Evolutionary conservation across 2,329 filamentous ascomycete genomes (phyloP).

Genomic region (Fusarium luffae): DNA sequence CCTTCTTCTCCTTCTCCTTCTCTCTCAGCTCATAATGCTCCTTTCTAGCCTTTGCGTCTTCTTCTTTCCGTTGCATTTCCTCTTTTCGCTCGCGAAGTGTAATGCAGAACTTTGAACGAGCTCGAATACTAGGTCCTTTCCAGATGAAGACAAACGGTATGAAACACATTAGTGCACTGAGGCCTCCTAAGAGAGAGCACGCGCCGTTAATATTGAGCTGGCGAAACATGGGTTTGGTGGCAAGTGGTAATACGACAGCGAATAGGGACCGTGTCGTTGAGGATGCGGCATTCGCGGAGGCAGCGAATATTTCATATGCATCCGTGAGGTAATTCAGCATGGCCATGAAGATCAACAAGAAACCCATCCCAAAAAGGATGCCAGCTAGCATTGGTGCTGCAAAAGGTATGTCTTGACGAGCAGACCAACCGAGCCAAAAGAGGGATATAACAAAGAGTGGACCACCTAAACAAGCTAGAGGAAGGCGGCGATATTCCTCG

Average conservation of each 20-base stretch:
- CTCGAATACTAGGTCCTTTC: slow-evolving; percentile 66
- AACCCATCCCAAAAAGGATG: slow-evolving; percentile 70
- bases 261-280: slow-evolving; percentile 96
- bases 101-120: slow-evolving; percentile 70
- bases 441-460: slow-evolving; percentile 68
- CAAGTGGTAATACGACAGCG: slow-evolving; percentile 75
- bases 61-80: slow-evolving; percentile 55
- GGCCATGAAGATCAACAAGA: slow-evolving; percentile 71
- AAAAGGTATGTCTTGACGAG: slow-evolving; percentile 60
- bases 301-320: slow-evolving; percentile 74
- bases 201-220: slow-evolving; percentile 60
- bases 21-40: slow-evolving; percentile 41
- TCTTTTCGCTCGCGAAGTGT: slow-evolving; percentile 64
- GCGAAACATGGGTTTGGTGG: slow-evolving; percentile 62
- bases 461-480: slow-evolving; percentile 76
- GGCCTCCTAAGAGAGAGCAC: slow-evolving; percentile 63
- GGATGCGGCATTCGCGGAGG: slow-evolving; percentile 82
- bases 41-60: slow-evolving; percentile 49
- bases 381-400: slow-evolving; percentile 69
- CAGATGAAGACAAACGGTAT: slow-evolving; percentile 66
- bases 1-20: slow-evolving; percentile 32
- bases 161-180: slow-evolving; percentile 61
- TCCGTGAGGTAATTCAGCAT: slow-evolving; percentile 73
- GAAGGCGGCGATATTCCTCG: slow-evolving; percentile 76
- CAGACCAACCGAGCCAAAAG: slow-evolving; percentile 72